Evolutionary conservation across 306 rosid species (phyloP), one percentile per base, ranked within the genome.

Genomic region (Leucaena leucocephala): DNA sequence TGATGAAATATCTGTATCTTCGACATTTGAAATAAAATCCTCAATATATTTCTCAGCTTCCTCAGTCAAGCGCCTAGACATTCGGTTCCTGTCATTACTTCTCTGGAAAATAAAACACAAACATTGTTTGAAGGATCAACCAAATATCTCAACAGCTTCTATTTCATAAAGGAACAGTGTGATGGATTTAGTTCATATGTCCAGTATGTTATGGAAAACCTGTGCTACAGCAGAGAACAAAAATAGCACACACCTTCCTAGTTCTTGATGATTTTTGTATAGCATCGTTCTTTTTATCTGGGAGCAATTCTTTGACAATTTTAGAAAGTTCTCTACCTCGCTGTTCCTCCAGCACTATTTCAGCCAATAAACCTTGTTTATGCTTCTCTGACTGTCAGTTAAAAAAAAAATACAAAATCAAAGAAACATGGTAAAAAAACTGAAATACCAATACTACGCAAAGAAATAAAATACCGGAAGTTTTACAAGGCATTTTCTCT

Each of bases 1-100:
- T 16, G 99, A 96, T 2, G 98, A 96, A 83, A 96, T 90, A 68
- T 96, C 99, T 2, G 98, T 91, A 75, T 96, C 99, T 90, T 96
- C 99, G 68, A 96, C 85, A 78, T 87, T 96, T 75, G 96, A 96
- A 86, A 96, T 91, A 82, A 93, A 96, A 85, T 96, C 98, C 88
- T 96, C 99, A 17, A 96, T 90, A 78, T 91, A 91, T 81, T 79
- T 89, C 88, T 88, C 98, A 38, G 99, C 99, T 79, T 93, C 98
- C 87, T 93, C 97, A 0, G 89, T 91, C 87, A 93, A 67, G 73
- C 97, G 64, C 87, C 84, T 83, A 16, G 98, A 91, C 91, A 89
- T 78, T 74, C 92, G 85, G 70, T 82, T 84, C 83, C 89, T 87
- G 85, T 96, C 98, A 38, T 85, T 91, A 80, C 98, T 93, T 91